Evolutionary conservation across 2,329 filamentous ascomycete species (phyloP), one percentile per base, ranked within the genome.

Genomic region (Chlorencoelia australis): DNA sequence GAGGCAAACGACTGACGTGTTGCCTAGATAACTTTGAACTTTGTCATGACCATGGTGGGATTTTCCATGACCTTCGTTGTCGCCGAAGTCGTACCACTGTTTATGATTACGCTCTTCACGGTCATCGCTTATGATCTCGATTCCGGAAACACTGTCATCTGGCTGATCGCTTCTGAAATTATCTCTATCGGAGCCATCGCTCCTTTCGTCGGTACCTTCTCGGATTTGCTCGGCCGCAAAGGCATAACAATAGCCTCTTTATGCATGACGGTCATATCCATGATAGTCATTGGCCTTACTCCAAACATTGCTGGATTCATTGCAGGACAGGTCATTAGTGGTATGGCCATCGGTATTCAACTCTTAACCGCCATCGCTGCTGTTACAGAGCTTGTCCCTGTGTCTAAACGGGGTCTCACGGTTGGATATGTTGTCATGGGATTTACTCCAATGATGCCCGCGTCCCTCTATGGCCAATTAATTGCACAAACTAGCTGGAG

Each of bases 401-500:
- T 26, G 10, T 38, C 20, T 14, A 30, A 33, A 7, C 39, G 39
- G 3, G 34, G 34, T 2, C 21, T 41, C 14, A 37, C 35, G 7
- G 33, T 37, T 8, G 39, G 35, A 3, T 37, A 33, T 24, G 13
- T 26, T 3, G 28, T 38, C 10, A 25, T 32, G 14, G 27, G 29
- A 5, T 37, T 41, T 14, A 33, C 33, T 14, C 39, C 39, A 4
- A 33, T 36, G 13, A 30, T 35, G 5, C 39, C 39, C 1, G 34
- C 29, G 5, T 38, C 39, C 6, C 29, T 41, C 4, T 41, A 41
- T n/a, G 39, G 34, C 10, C 35, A 41, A 14, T 28, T 31, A 31
- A 64, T 66, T 38, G 58, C 64, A n/a, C 52, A 54, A 15, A 43
- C 62, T 32, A 54, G 52, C 21, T 56, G 50, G 32, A 66, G 64